Evolutionary conservation across 2,329 filamentous ascomycete genomes (phyloP).

Genomic region (Penicillium aurantiogriseum): DNA sequence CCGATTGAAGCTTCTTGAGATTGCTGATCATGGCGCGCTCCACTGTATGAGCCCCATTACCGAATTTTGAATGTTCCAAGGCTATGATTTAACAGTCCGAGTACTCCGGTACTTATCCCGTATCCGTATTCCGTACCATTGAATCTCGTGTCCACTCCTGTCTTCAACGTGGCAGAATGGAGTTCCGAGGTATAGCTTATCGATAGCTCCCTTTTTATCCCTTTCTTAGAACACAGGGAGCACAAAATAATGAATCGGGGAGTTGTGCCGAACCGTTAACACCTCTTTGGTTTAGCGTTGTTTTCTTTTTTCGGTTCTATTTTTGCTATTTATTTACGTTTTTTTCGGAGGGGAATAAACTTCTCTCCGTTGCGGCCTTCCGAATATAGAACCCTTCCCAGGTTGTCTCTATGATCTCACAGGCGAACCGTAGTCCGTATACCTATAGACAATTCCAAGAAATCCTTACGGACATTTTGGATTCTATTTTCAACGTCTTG

Average conservation of each 20-base stretch:
- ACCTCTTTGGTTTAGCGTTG: not conserved
- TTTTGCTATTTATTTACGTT: not conserved
- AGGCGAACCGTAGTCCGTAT: too few species aligned
- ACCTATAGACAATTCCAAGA: not conserved
- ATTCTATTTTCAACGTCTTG: constrained; percentile 1
- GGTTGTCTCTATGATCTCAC: not conserved
- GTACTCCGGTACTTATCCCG: too few species aligned
- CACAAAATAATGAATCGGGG: constrained; percentile 8
- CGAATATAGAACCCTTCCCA: not conserved
- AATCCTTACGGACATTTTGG: not conserved
- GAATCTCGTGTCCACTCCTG: constrained; percentile 4
- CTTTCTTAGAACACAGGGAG: constrained; percentile 8
- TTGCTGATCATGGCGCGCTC: constrained; percentile 21
- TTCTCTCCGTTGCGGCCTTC: not conserved
- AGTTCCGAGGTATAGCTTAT: constrained; percentile 3
- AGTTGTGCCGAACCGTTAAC: constrained; percentile 16
- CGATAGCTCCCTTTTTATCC: not conserved
- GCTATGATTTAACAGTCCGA: too few species aligned
- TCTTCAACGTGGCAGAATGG: constrained; percentile 24
- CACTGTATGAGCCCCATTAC: constrained; percentile 8
- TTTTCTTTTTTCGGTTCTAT: not conserved
- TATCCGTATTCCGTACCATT: not conserved
- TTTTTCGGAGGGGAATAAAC: not conserved
- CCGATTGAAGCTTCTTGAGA: constrained; percentile 17
- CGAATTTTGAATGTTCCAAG: too few species aligned